These are phyloP conservation scores for Acacia crassicarpa DNA, from an alignment of 306 rosid genomes.

Conservation along the genomic window DNA sequence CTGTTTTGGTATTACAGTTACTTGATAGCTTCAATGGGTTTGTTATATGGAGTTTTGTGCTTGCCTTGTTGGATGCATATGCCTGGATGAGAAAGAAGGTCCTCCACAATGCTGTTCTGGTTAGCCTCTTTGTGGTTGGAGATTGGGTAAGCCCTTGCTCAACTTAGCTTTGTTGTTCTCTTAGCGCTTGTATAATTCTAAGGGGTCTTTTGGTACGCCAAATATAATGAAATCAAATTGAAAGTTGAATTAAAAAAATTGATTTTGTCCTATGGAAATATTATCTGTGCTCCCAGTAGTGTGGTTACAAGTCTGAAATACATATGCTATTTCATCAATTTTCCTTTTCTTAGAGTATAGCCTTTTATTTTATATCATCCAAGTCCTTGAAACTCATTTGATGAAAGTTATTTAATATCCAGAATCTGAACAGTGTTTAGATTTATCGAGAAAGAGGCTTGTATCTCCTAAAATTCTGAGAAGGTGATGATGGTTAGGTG, in stretches of 20 bases:
- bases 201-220: neutral
- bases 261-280: neutral
- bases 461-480: too few relatives aligned
- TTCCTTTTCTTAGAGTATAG: too few relatives aligned
- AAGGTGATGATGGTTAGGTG: too few relatives aligned
- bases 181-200: neutral
- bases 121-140: slow-evolving; percentile 92
- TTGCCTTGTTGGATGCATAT: slow-evolving; percentile 76
- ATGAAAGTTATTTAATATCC: too few relatives aligned
- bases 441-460: too few relatives aligned
- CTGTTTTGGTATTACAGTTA: slow-evolving; percentile 51
- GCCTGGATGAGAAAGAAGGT: slow-evolving; percentile 73
- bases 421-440: too few relatives aligned
- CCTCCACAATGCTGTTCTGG: slow-evolving; percentile 70
- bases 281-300: neutral
- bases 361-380: too few relatives aligned
- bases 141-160: slow-evolving; percentile 81
- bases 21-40: slow-evolving; percentile 63
- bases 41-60: slow-evolving; percentile 38
- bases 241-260: too few relatives aligned
- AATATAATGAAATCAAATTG: neutral
- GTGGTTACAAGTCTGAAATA: too few relatives aligned
- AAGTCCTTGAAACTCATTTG: too few relatives aligned
- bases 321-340: too few relatives aligned
- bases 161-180: slow-evolving; percentile 9